Evolutionary conservation across 148 eudicot genomes (phyloP).

Genomic region (Cornus controversa): DNA sequence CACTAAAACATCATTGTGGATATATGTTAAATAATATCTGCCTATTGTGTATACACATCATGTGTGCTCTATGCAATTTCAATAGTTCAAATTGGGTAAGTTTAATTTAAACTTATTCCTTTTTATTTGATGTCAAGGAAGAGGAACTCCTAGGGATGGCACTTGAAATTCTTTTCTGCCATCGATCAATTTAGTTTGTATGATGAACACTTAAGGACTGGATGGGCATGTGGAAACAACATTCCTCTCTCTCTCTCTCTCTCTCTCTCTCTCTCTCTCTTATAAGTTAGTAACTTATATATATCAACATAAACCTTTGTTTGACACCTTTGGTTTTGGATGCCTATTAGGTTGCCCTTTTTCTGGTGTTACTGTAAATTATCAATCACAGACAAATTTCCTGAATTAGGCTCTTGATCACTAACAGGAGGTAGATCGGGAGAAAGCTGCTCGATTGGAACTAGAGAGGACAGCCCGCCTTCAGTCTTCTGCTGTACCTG

Average conservation of each 20-base stretch:
- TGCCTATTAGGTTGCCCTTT: background rate
- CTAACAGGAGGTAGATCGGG: slow-evolving; percentile 77
- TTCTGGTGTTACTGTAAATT: background rate
- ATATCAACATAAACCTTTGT: background rate
- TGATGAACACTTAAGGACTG: background rate
- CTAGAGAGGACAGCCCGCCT: slow-evolving; percentile 66
- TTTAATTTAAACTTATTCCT: too few relatives aligned
- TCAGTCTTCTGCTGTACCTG: slow-evolving; percentile 52
- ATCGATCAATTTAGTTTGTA: background rate
- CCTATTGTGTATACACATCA: too few relatives aligned
- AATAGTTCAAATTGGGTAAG: too few relatives aligned
- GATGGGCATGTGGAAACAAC: background rate
- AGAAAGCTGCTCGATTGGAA: slow-evolving; percentile 77
- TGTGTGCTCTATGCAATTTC: too few relatives aligned
- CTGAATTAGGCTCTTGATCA: background rate
- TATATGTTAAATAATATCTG: too few relatives aligned
- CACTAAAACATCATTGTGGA: too few relatives aligned
- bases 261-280: background rate
- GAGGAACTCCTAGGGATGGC: background rate
- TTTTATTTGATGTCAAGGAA: too few relatives aligned
- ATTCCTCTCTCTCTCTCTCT: background rate
- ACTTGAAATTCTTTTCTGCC: background rate
- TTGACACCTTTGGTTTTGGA: background rate
- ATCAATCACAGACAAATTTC: background rate
- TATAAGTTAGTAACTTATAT: background rate